Percentiles rank a stretch among this genome's conserved stretches.
These are phyloP conservation scores for Tetrahymena thermophila DNA, from an alignment of 73 alveolate genomes.

Conservation along the genomic window DNA sequence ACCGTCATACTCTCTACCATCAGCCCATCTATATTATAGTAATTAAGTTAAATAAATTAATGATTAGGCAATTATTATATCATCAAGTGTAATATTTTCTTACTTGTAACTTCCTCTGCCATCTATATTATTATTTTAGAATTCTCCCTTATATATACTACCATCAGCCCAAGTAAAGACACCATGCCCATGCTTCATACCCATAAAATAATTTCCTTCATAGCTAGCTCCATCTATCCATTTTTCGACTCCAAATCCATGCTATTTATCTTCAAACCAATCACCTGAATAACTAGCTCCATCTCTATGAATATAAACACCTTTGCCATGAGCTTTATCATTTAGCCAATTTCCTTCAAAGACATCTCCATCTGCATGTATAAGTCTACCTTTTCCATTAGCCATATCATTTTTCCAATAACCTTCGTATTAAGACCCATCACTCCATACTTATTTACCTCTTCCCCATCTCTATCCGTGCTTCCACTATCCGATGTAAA, in stretches of 20 bases:
- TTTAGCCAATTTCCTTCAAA: constrained; percentile 66
- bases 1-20: constrained; percentile 49
- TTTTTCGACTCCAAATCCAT: constrained; percentile 42
- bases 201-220: constrained; percentile 33
- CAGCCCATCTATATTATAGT: constrained; percentile 18
- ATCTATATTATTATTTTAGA: constrained; percentile 32
- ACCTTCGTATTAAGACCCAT: constrained; percentile 70
- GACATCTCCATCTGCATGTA: constrained; percentile 61
- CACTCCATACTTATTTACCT: constrained; percentile 58
- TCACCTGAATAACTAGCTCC: constrained; percentile 49
- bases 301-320: constrained; percentile 50
- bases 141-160: constrained; percentile 37
- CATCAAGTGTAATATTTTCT: not conserved
- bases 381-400: constrained; percentile 61
- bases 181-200: constrained; percentile 48
- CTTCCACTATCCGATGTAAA: constrained; percentile 36
- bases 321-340: constrained; percentile 64
- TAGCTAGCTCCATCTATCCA: constrained; percentile 47
- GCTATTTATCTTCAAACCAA: constrained; percentile 41
- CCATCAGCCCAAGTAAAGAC: constrained; percentile 45
- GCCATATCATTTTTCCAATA: constrained; percentile 55
- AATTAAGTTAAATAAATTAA: not conserved
- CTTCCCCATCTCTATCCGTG: constrained; percentile 57
- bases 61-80: too few relatives aligned
- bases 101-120: constrained; percentile 40